Evolutionary conservation across 2,329 filamentous ascomycete genomes (phyloP), one percentile per base, ranked within the genome.

Genomic region (Atkinsonella hypoxylon): DNA sequence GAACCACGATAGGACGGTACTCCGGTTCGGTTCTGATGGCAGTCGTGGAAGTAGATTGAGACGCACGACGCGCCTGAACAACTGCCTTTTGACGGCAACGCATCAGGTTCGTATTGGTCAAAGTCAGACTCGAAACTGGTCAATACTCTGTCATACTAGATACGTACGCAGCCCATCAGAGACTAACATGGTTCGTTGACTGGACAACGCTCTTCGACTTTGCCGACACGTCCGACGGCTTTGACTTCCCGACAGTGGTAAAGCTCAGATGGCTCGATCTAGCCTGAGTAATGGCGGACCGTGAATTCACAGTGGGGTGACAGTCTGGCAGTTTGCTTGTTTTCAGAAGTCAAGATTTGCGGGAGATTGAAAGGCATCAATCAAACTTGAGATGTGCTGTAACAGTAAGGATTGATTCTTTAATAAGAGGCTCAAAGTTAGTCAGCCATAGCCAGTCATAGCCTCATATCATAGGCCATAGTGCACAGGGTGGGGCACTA

Each of bases 1-100:
- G 61, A 5, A 77, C 72, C 1, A 71, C 67, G 1, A 73, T 71
- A 8, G 73, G 68, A 56, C 71, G 73, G 50, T 68, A 65, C n/a
- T n/a, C n/a, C n/a, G n/a, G n/a, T 17, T 65, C 60, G 67, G 62
- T 36, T 73, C 71, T 13, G 61, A 56, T 0, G 64, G 61, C 6
- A 70, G 61, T 17, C 55, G 58, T 0, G 61, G 62, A 1, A 70
- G 63, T 5, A 57, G 39, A 4, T 73, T 72, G 1, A 78, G 61
- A 13, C 68, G 62, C 18, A 71, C 54, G 6, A n/a, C 54, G 57
- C 5, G 52, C 9, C 54, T 53, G 18, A 59, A 57, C 2, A 52
- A 48, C 15, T 58, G 58, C 9, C 62, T 58, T 4, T 65, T 1
- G 67, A 65, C 0, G 66, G 64, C 9, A 70, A 54, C 2, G 62